Percentiles rank a stretch among this genome's conserved stretches.
phyloP scores from a whole-genome alignment of 2,329 filamentous ascomycete species.

The Ophidiomyces ophidiicola region DNA sequence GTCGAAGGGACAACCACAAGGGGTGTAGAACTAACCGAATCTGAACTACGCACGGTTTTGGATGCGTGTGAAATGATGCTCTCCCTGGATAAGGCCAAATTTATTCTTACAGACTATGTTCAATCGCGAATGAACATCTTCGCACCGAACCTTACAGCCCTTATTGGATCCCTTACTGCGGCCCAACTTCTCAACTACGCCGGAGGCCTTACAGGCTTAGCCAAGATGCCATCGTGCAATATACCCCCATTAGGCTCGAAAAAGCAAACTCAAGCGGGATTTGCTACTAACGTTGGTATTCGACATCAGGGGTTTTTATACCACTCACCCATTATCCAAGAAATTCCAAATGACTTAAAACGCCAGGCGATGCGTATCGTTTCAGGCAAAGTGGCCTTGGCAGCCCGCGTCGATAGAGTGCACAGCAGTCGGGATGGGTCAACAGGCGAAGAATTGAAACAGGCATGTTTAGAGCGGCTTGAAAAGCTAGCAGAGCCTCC shows the following conservation, averaged over 20 bases:
- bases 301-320: conserved; percentile 89
- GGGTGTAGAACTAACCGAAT: conserved; percentile 61
- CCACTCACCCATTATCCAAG: conserved; percentile 76
- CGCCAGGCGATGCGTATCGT: conserved; percentile 92
- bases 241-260: conserved; percentile 83
- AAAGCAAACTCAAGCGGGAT: conserved; percentile 64
- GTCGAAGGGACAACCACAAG: conserved; percentile 86
- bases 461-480: conserved; percentile 70
- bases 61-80: conserved; percentile 78
- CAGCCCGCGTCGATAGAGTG: conserved; percentile 76
- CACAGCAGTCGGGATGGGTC: conserved; percentile 72
- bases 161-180: conserved; percentile 85
- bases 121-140: conserved; percentile 95
- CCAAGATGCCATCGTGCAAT: conserved; percentile 89
- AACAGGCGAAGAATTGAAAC: conserved; percentile 67
- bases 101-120: conserved; percentile 79
- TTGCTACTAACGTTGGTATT: conserved; percentile 85
- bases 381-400: conserved; percentile 84
- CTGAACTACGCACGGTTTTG: conserved; percentile 61
- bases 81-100: conserved; percentile 77
- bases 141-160: conserved; percentile 79
- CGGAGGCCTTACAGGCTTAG: conserved; percentile 74
- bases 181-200: conserved; percentile 94
- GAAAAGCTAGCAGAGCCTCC: conserved; percentile 89
- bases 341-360: conserved; percentile 74